Percentiles rank a stretch among this genome's conserved stretches.
These are phyloP conservation scores for Panaeolus cyanescens DNA, from an alignment of 768 basidiomycete genomes.

Conservation along the genomic window DNA sequence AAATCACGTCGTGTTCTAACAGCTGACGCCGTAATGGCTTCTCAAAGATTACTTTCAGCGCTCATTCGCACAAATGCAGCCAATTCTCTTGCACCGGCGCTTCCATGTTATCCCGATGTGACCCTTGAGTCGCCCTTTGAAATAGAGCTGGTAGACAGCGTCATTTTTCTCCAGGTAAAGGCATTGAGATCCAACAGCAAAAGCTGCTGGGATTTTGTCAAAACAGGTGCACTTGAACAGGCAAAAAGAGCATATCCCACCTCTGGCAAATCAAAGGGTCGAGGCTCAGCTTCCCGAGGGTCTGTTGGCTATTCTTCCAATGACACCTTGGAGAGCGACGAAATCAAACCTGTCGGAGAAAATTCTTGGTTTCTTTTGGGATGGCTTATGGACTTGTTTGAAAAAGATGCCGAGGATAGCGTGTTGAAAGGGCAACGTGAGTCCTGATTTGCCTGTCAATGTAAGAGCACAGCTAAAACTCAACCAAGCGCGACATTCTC, in stretches of 20 bases:
- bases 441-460: slow-evolving; percentile 5
- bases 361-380: slow-evolving; percentile 74
- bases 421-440: slow-evolving; percentile 38
- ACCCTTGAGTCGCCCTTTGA: slow-evolving; percentile 17
- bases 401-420: slow-evolving; percentile 56
- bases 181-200: slow-evolving; percentile 51
- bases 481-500: slow-evolving; percentile 8
- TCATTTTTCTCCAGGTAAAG: slow-evolving; percentile 54
- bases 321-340: slow-evolving; percentile 12
- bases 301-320: slow-evolving; percentile 17
- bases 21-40: slow-evolving; percentile 46
- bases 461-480: neutral
- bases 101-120: slow-evolving; percentile 50
- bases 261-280: slow-evolving; percentile 31
- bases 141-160: slow-evolving; percentile 52
- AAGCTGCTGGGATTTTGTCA: slow-evolving; percentile 64
- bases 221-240: slow-evolving; percentile 32
- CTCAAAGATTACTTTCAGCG: slow-evolving; percentile 55
- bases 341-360: slow-evolving; percentile 47
- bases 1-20: slow-evolving; percentile 41
- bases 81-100: slow-evolving; percentile 48
- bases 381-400: slow-evolving; percentile 68
- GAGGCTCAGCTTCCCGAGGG: slow-evolving; percentile 22
- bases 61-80: slow-evolving; percentile 61
- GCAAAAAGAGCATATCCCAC: neutral